Evolutionary conservation across 2,329 filamentous ascomycete genomes (phyloP).

Genomic region (Eurotiales sp.): DNA sequence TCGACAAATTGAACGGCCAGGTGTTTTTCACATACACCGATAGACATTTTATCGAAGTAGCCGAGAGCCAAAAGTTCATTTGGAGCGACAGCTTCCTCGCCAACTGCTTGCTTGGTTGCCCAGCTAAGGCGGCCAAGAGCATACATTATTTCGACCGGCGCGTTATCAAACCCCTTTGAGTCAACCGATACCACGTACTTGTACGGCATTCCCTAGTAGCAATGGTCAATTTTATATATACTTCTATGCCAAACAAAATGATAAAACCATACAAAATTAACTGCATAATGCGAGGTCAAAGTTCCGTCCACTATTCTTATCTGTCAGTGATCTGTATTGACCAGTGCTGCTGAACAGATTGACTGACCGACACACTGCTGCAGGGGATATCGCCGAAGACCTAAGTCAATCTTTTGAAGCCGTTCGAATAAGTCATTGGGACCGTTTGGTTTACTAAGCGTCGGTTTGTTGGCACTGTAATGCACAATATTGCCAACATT

Average conservation of each 20-base stretch:
- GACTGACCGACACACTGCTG: constrained; percentile 31
- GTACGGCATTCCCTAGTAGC: constrained; percentile 53
- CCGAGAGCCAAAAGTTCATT: constrained; percentile 56
- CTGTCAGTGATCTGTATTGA: neutral
- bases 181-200: constrained; percentile 54
- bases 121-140: constrained; percentile 52
- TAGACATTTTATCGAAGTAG: constrained; percentile 54
- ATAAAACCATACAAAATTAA: constrained; percentile 43
- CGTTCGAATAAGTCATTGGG: constrained; percentile 58
- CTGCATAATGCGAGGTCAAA: constrained; percentile 45
- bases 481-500: constrained; percentile 50
- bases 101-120: constrained; percentile 45
- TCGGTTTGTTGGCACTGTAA: constrained; percentile 52
- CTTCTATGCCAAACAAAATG: neutral
- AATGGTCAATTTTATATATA: constrained; percentile 9
- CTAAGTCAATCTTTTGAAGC: constrained; percentile 45
- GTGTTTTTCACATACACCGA: constrained; percentile 39
- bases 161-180: constrained; percentile 40
- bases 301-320: constrained; percentile 28
- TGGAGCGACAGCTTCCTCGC: constrained; percentile 36
- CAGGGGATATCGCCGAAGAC: constrained; percentile 43
- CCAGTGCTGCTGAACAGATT: neutral
- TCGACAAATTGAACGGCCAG: neutral
- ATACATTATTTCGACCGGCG: constrained; percentile 40
- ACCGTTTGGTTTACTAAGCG: constrained; percentile 52